phyloP scores from a whole-genome alignment of 805 yeast species.

The Ogataea trehaloabstinens region DNA sequence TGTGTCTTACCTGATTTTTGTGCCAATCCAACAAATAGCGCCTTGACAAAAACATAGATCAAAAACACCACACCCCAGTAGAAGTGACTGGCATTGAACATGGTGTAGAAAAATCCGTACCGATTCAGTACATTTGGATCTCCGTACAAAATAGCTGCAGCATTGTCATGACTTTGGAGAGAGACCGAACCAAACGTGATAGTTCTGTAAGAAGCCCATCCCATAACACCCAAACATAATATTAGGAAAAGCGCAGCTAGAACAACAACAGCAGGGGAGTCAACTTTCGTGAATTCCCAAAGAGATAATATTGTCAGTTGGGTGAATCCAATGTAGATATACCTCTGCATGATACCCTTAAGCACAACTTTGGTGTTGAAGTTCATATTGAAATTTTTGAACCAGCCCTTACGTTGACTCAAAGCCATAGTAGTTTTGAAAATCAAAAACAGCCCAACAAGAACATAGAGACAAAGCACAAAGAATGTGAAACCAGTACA shows the following conservation, averaged over 20 bases:
- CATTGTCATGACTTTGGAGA: slow-evolving; percentile 59
- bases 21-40: slow-evolving; percentile 71
- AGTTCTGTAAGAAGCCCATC: slow-evolving; percentile 67
- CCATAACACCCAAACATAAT: slow-evolving; percentile 56
- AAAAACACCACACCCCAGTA: slow-evolving; percentile 78
- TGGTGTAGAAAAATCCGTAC: slow-evolving; percentile 86
- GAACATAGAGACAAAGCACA: slow-evolving; percentile 68
- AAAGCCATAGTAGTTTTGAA: slow-evolving; percentile 52
- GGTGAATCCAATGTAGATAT: slow-evolving; percentile 81
- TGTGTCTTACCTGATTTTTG: slow-evolving; percentile 83
- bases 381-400: slow-evolving; percentile 11
- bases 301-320: slow-evolving; percentile 75
- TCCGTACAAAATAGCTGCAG: slow-evolving; percentile 86
- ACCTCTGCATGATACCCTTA: slow-evolving; percentile 78
- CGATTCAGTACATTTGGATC: slow-evolving; percentile 68
- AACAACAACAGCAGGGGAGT: slow-evolving; percentile 87
- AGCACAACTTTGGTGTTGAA: slow-evolving; percentile 54
- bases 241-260: slow-evolving; percentile 71
- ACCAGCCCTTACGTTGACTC: slow-evolving; percentile 16
- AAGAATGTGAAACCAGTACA: slow-evolving; percentile 87
- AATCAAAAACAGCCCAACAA: slow-evolving; percentile 58
- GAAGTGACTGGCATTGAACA: slow-evolving; percentile 77
- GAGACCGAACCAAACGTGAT: slow-evolving; percentile 62
- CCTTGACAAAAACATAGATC: slow-evolving; percentile 60
- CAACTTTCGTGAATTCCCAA: slow-evolving; percentile 82